Percentiles rank a stretch among this genome's conserved stretches.
These are phyloP conservation scores for Penicillium rolfsii DNA, from an alignment of 2,329 filamentous ascomycete species.

Conservation along the genomic window DNA sequence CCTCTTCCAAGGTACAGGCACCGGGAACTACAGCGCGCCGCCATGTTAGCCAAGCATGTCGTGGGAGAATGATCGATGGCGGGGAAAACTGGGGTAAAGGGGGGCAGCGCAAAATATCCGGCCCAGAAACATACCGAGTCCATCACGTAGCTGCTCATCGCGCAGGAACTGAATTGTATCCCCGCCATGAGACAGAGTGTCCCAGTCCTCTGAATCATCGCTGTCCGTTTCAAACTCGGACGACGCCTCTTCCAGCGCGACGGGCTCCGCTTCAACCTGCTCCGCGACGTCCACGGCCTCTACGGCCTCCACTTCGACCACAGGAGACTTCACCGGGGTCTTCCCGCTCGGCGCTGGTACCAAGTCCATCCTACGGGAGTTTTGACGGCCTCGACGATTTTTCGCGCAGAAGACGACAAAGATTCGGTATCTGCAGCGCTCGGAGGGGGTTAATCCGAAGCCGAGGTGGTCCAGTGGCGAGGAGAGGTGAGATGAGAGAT, in stretches of 20 bases:
- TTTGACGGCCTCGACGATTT: conserved; percentile 39
- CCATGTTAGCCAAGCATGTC: conserved; percentile 16
- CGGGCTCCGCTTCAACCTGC: conserved; percentile 31
- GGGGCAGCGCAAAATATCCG: conserved; percentile 9
- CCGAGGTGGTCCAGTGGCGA: conserved; percentile 30
- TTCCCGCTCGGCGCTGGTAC: conserved; percentile 41
- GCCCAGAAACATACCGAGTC: conserved; percentile 50
- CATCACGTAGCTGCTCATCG: conserved; percentile 54
- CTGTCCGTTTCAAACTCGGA: conserved; percentile 43
- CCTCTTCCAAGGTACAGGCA: conserved; percentile 69
- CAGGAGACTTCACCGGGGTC: conserved; percentile 39
- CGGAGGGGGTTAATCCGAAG: conserved; percentile 39
- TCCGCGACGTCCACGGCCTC: conserved; percentile 37
- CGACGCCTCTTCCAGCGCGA: conserved; percentile 37
- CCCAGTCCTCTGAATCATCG: conserved; percentile 56
- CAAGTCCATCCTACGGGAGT: conserved; percentile 44
- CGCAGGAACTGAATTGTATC: conserved; percentile 63
- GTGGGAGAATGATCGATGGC: conserved; percentile 23
- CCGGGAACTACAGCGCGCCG: conserved; percentile 47
- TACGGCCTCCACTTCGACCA: conserved; percentile 44
- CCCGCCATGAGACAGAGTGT: conserved; percentile 66
- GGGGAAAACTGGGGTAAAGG: conserved; percentile 27
- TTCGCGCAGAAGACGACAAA: conserved; percentile 29
- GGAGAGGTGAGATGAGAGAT: conserved; percentile 2
- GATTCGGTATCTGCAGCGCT: conserved; percentile 32